phyloP scores from a whole-genome alignment of 306 rosid genomes.

The Sechiopsis laciniata region DNA sequence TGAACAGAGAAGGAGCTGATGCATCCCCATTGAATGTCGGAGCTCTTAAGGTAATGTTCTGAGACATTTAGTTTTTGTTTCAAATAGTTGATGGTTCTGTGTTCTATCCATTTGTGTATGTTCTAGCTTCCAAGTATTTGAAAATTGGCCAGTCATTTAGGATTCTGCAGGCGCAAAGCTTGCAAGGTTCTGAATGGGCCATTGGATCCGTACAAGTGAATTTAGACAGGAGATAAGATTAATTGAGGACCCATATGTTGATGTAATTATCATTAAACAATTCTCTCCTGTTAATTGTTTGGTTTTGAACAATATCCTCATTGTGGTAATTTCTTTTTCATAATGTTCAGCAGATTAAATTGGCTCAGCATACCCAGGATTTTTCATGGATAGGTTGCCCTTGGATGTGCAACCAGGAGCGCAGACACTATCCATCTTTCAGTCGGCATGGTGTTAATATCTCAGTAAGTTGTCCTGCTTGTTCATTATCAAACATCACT shows the following conservation, averaged over 20 bases:
- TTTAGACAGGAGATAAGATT: background rate
- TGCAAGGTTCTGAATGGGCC: background rate
- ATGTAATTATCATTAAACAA: background rate
- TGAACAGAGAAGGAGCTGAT: conserved; percentile 29
- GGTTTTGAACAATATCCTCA: background rate
- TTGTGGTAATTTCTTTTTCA: conserved; percentile 18
- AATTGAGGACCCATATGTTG: background rate
- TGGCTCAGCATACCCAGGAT: conserved; percentile 29
- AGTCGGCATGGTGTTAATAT: conserved; percentile 56
- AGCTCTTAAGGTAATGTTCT: conserved; percentile 45
- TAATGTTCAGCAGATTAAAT: conserved; percentile 41
- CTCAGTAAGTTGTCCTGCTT: conserved; percentile 42
- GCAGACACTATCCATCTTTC: conserved; percentile 59
- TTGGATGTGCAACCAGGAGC: conserved; percentile 54
- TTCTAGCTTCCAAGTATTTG: conserved; percentile 3
- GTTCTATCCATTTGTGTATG: background rate
- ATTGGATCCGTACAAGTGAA: conserved; percentile 7
- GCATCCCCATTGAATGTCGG: conserved; percentile 27
- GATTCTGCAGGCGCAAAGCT: background rate
- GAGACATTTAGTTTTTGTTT: background rate
- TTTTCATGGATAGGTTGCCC: conserved; percentile 68
- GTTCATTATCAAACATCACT: background rate
- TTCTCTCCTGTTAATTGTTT: background rate
- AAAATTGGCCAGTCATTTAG: conserved; percentile 10
- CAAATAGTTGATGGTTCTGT: background rate